phyloP scores from a whole-genome alignment of 805 yeast genomes.

The Spathaspora passalidarum region DNA sequence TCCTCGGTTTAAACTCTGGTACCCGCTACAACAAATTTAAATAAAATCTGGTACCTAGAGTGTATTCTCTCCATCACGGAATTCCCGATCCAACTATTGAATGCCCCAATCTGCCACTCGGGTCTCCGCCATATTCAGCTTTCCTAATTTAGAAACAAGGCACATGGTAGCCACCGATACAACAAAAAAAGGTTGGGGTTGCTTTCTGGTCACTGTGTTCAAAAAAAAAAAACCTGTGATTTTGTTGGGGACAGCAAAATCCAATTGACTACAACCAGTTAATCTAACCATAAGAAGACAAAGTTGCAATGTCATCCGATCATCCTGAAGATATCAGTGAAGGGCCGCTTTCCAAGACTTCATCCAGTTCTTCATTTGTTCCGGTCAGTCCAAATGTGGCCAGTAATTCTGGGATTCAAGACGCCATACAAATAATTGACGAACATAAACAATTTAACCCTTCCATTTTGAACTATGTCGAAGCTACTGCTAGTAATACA shows the following conservation, averaged over 20 bases:
- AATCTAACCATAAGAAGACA: too few relatives aligned
- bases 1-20: too few relatives aligned
- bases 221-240: neutral
- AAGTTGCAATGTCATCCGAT: neutral
- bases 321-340: neutral
- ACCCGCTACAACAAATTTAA: too few relatives aligned
- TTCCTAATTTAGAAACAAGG: too few relatives aligned
- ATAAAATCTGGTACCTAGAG: too few relatives aligned
- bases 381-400: conserved; percentile 26
- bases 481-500: conserved; percentile 29
- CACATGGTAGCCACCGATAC: neutral
- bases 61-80: too few relatives aligned
- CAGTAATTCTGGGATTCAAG: conserved; percentile 13
- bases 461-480: conserved; percentile 32
- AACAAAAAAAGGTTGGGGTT: neutral
- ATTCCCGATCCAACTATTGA: too few relatives aligned
- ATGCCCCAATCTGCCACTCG: too few relatives aligned
- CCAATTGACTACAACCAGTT: too few relatives aligned
- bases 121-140: too few relatives aligned
- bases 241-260: neutral
- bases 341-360: conserved; percentile 11
- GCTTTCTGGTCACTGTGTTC: neutral
- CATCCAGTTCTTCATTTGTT: conserved; percentile 38
- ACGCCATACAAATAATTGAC: conserved; percentile 61
- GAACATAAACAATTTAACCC: conserved; percentile 54